Conservation (phyloP, 2,329 filamentous ascomycete genomes). For the Penicillium sclerotigenum region DNA sequence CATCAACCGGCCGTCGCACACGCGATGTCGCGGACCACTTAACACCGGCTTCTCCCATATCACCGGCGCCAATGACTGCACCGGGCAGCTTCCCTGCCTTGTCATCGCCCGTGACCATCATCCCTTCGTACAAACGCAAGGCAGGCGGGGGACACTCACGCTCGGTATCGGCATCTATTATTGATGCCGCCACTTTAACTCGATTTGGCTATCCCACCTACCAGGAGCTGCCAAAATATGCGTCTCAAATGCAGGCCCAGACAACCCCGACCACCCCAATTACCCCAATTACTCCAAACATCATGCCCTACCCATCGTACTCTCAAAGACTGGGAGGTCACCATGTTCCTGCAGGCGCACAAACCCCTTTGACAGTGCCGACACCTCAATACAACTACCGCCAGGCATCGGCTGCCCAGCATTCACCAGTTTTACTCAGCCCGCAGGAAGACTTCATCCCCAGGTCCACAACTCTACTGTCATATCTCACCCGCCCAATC, state of each 20-base stretch:
- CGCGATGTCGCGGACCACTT: constrained; percentile 47
- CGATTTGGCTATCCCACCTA: constrained; percentile 83
- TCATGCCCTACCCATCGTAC: constrained; percentile 39
- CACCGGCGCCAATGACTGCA: constrained; percentile 37
- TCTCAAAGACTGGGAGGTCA: constrained; percentile 27
- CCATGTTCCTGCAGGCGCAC: constrained; percentile 41
- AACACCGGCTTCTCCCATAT: constrained; percentile 46
- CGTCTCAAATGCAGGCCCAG: constrained; percentile 45
- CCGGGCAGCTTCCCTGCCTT: constrained; percentile 46
- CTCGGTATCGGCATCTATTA: constrained; percentile 64
- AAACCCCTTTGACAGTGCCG: constrained; percentile 28
- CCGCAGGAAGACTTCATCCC: constrained; percentile 27
- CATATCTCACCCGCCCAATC: constrained; percentile 75
- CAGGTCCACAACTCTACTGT: constrained; percentile 64
- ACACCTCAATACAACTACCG: constrained; percentile 29
- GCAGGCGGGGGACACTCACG: constrained; percentile 48
- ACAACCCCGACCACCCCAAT: constrained; percentile 42
- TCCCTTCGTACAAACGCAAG: constrained; percentile 42
- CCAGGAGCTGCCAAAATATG: constrained; percentile 65
- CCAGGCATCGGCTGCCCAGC: constrained; percentile 21
- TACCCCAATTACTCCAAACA: constrained; percentile 38
- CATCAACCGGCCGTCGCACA: constrained; percentile 45
- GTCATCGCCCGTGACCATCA: constrained; percentile 62
- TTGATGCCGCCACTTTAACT: constrained; percentile 64
- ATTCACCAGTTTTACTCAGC: constrained; percentile 28